Conservation (phyloP, 305 asterid genomes). For the Fraxinus latifolia region DNA sequence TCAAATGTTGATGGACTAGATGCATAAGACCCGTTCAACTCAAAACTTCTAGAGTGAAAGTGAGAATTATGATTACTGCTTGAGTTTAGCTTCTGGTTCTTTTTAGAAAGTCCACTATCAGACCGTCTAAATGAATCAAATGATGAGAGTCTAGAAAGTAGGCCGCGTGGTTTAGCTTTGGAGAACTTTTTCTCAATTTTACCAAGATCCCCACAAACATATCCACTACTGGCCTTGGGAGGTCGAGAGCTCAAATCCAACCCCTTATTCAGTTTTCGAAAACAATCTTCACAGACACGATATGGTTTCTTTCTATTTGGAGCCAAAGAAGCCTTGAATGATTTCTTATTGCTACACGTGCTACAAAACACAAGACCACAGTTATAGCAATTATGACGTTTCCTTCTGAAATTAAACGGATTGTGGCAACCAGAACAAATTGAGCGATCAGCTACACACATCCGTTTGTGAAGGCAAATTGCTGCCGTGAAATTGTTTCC, state of each 20-base stretch:
- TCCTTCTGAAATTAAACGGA: constrained; percentile 55
- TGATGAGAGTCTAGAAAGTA: constrained; percentile 52
- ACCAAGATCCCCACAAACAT: constrained; percentile 23
- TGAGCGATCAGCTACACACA: constrained; percentile 41
- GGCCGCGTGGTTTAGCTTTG: constrained; percentile 28
- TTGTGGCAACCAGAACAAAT: constrained; percentile 56
- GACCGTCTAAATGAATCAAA: constrained; percentile 49
- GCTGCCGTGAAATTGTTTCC: constrained; percentile 64
- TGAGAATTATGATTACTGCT: constrained; percentile 27
- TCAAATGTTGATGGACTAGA: constrained; percentile 40
- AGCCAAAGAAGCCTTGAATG: constrained; percentile 66
- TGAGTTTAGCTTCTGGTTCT: constrained; percentile 33
- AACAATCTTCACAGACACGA: constrained; percentile 69
- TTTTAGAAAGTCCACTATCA: constrained; percentile 24
- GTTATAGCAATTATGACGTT: constrained; percentile 65
- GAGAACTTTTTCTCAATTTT: constrained; percentile 33
- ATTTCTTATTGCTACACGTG: constrained; percentile 51
- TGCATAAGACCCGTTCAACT: constrained; percentile 27
- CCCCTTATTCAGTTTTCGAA: constrained; percentile 45
- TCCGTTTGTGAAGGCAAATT: constrained; percentile 48
- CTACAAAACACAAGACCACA: constrained; percentile 71
- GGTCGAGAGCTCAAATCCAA: constrained; percentile 37
- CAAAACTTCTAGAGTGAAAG: constrained; percentile 27
- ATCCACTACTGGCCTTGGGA: constrained; percentile 40
- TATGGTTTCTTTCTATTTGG: constrained; percentile 46